Conservation (phyloP, 192 early-diverging fungal species). For the Coemansia sp. region DNA sequence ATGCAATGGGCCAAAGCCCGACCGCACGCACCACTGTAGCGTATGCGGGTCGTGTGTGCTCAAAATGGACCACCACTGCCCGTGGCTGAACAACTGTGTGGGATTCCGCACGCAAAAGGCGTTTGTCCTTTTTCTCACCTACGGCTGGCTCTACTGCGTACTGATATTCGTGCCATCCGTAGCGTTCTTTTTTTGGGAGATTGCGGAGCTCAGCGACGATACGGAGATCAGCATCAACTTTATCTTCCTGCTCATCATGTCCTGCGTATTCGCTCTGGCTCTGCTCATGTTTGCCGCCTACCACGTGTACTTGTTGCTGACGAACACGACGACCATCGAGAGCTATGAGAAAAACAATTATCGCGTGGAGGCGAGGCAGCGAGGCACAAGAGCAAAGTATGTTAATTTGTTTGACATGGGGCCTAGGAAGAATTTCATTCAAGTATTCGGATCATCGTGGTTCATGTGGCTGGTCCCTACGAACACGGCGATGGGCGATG, state of each 20-base stretch:
- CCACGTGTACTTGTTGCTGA: constrained; percentile 42
- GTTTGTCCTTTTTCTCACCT: constrained; percentile 67
- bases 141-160: constrained; percentile 33
- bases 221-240: constrained; percentile 16
- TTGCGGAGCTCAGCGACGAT: constrained; percentile 1
- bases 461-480: constrained; percentile 61
- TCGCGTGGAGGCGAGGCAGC: not conserved
- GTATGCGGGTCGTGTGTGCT: constrained; percentile 75
- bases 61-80: constrained; percentile 80
- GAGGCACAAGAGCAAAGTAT: constrained; percentile 13
- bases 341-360: constrained; percentile 44
- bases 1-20: constrained; percentile 71
- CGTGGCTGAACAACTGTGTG: constrained; percentile 83
- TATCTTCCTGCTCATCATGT: constrained; percentile 33
- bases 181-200: constrained; percentile 23
- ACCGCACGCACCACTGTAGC: constrained; percentile 80
- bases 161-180: constrained; percentile 15
- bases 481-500: constrained; percentile 58
- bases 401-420: constrained; percentile 57
- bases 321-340: constrained; percentile 55
- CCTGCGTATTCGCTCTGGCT: constrained; percentile 27
- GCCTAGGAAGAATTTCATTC: constrained; percentile 53
- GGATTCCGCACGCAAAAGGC: constrained; percentile 76
- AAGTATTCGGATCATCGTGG: constrained; percentile 62
- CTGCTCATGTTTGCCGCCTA: constrained; percentile 42